Percentiles rank a stretch among this genome's conserved stretches.
Conservation (phyloP, 1,284 basidiomycete genomes). For the Tilletiaria anomala region DNA sequence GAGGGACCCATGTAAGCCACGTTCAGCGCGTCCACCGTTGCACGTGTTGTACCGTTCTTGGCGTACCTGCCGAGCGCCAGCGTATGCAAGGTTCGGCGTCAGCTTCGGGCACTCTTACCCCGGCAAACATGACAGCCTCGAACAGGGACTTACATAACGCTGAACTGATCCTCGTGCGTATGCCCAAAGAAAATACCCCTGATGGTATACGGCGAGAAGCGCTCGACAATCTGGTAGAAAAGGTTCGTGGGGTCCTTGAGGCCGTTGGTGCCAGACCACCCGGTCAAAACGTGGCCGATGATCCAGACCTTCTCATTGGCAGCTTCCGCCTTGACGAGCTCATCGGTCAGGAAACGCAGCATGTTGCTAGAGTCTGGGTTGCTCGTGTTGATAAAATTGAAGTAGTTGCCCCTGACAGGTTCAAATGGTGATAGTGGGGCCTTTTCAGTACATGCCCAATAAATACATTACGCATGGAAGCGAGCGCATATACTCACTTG, state of each 20-base stretch:
- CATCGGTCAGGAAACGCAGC: conserved; percentile 62
- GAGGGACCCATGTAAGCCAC: neutral
- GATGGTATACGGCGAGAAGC: conserved; percentile 62
- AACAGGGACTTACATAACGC: conserved; percentile 73
- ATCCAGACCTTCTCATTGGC: conserved; percentile 51
- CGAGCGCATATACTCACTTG: no score
- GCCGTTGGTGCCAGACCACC: conserved; percentile 55
- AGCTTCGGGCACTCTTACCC: no score
- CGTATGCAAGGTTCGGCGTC: no score
- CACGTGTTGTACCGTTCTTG: no score
- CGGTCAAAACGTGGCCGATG: conserved; percentile 59
- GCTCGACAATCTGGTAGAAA: conserved; percentile 51
- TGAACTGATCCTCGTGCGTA: conserved; percentile 63
- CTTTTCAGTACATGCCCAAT: conserved; percentile 37
- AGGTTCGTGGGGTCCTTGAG: conserved; percentile 32
- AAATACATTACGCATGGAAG: no score
- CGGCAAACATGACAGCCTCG: no score
- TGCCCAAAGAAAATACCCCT: conserved; percentile 68
- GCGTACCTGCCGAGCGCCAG: no score
- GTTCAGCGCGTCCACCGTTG: no score
- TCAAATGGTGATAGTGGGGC: no score
- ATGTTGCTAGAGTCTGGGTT: conserved; percentile 58
- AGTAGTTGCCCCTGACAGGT: neutral
- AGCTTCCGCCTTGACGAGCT: conserved; percentile 48
- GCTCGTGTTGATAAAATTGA: conserved; percentile 62